Evolutionary conservation across 2,329 filamentous ascomycete genomes (phyloP).

Genomic region (Cytospora schulzeri): DNA sequence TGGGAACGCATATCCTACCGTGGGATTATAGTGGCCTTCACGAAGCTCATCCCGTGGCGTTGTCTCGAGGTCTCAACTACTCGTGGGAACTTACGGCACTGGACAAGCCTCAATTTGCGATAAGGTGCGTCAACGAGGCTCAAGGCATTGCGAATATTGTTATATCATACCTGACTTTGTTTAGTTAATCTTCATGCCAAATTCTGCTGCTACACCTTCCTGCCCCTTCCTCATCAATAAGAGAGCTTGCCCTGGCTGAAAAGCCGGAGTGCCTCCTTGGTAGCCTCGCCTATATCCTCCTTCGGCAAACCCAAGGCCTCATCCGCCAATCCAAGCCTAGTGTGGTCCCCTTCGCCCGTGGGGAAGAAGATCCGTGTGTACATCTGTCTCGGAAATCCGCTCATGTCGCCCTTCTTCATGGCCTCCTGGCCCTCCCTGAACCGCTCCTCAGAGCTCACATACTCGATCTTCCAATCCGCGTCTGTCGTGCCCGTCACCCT

Average conservation of each 20-base stretch:
- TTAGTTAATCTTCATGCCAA: slow-evolving; percentile 55
- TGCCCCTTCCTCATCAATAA: neutral
- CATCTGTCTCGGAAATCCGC: slow-evolving; percentile 52
- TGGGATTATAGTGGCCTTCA: slow-evolving; percentile 63
- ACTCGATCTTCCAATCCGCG: slow-evolving; percentile 59
- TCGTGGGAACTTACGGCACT: slow-evolving; percentile 44
- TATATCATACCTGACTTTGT: neutral
- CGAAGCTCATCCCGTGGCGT: slow-evolving; percentile 65
- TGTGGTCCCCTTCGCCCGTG: slow-evolving; percentile 42
- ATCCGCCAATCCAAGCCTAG: slow-evolving; percentile 49
- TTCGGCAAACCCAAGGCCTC: slow-evolving; percentile 54
- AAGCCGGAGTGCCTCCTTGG: slow-evolving; percentile 49
- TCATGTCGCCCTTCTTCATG: slow-evolving; percentile 46
- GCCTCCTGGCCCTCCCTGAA: slow-evolving; percentile 49
- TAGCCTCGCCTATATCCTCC: slow-evolving; percentile 61
- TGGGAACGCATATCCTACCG: slow-evolving; percentile 77
- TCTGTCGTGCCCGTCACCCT: slow-evolving; percentile 57
- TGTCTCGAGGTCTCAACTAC: slow-evolving; percentile 57
- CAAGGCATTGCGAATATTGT: slow-evolving; percentile 29
- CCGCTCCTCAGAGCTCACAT: slow-evolving; percentile 48
- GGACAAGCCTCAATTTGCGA: slow-evolving; percentile 52
- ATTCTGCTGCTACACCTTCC: slow-evolving; percentile 41
- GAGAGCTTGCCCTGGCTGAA: slow-evolving; percentile 5
- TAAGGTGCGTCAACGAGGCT: slow-evolving; percentile 36
- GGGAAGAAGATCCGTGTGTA: slow-evolving; percentile 59